Conservation (phyloP, 495 filamentous ascomycete species). For the Lophium mytilinum region DNA sequence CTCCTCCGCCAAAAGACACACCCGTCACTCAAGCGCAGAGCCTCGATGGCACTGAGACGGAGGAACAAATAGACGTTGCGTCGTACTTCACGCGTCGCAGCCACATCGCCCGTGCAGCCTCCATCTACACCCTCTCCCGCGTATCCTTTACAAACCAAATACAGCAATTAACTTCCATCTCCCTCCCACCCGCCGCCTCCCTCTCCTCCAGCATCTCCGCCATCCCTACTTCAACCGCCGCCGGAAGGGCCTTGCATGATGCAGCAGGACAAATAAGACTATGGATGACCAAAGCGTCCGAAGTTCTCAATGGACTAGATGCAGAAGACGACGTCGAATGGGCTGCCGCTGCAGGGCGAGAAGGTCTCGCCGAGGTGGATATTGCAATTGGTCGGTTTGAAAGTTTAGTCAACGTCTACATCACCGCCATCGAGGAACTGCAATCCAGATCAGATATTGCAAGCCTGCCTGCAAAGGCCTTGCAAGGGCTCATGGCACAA, state of each 20-base stretch:
- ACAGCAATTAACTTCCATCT: conserved; percentile 74
- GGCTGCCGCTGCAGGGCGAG: conserved; percentile 86
- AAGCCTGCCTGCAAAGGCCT: conserved; percentile 55
- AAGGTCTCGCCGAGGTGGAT: conserved; percentile 84
- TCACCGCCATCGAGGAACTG: conserved; percentile 80
- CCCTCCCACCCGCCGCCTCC: conserved; percentile 72
- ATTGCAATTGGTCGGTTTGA: conserved; percentile 79
- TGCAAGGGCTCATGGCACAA: conserved; percentile 65
- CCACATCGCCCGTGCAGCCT: conserved; percentile 52
- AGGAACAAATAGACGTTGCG: conserved; percentile 38
- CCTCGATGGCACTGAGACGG: conserved; percentile 24
- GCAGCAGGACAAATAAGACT: conserved; percentile 83
- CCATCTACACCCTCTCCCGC: conserved; percentile 81
- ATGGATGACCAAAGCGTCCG: conserved; percentile 85
- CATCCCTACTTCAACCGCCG: conserved; percentile 71
- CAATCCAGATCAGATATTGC: conserved; percentile 72
- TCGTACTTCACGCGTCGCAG: conserved; percentile 45
- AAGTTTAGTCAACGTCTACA: conserved; percentile 78
- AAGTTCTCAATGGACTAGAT: conserved; percentile 76
- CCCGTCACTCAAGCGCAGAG: conserved; percentile 38
- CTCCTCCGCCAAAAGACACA: conserved; percentile 36
- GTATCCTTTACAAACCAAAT: conserved; percentile 87
- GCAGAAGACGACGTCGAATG: conserved; percentile 96
- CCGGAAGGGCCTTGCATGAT: conserved; percentile 65
- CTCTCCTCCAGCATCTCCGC: conserved; percentile 72